Evolutionary conservation across 2,329 filamentous ascomycete genomes (phyloP).

Genomic region (Colletotrichum plurivorum): DNA sequence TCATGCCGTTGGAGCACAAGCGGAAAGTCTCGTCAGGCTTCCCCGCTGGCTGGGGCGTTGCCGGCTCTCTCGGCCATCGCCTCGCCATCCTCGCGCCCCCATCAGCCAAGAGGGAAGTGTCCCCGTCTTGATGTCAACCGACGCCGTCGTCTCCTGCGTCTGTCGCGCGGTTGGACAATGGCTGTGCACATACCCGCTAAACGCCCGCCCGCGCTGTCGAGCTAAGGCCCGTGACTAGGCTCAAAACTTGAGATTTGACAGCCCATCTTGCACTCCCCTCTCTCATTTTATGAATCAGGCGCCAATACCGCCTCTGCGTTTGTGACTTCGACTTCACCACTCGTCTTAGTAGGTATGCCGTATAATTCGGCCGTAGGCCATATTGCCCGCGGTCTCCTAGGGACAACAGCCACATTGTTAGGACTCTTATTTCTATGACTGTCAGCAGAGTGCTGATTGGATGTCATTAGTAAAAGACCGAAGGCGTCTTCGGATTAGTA

Average conservation of each 20-base stretch:
- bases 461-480: too few species aligned
- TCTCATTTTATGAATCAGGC: slow-evolving; percentile 8
- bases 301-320: slow-evolving; percentile 14
- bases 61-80: slow-evolving; percentile 28
- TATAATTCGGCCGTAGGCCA: too few species aligned
- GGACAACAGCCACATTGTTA: too few species aligned
- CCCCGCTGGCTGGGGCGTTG: neutral
- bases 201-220: slow-evolving; percentile 6
- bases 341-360: neutral
- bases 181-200: slow-evolving; percentile 12
- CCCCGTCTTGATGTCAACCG: slow-evolving; percentile 9
- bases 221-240: slow-evolving; percentile 22
- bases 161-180: slow-evolving; percentile 1
- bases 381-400: too few species aligned
- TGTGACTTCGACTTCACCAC: neutral
- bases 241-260: slow-evolving; percentile 13
- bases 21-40: neutral
- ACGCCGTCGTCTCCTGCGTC: slow-evolving; percentile 2
- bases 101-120: slow-evolving; percentile 2
- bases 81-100: slow-evolving; percentile 6
- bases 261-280: neutral
- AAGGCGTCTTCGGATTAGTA: too few species aligned
- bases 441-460: neutral
- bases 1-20: neutral
- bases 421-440: neutral